A percentile compares a stretch with the other conserved stretches of the same genome.
phyloP scores from a whole-genome alignment of 1,284 basidiomycete genomes.

The Pholiota adiposa region DNA sequence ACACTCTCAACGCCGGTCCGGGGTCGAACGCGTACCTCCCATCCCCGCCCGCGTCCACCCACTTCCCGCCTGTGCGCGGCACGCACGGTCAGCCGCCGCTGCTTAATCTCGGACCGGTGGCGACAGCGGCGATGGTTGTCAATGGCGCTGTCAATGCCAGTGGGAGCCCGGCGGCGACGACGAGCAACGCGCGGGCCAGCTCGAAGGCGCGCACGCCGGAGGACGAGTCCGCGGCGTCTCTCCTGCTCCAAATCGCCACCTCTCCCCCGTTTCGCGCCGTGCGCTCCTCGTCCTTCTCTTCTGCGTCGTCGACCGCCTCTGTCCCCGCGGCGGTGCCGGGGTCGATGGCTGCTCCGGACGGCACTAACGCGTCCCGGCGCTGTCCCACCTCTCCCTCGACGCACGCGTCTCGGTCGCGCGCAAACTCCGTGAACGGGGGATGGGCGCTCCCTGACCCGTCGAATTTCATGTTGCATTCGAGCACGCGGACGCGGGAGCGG shows the following conservation, averaged over 20 bases:
- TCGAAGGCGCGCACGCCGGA: slow-evolving; percentile 51
- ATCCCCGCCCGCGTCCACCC: slow-evolving; percentile 49
- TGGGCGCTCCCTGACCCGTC: slow-evolving; percentile 8
- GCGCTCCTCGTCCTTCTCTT: slow-evolving; percentile 13
- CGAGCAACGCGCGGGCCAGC: background rate
- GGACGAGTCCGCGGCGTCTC: slow-evolving; percentile 69
- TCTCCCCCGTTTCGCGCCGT: slow-evolving; percentile 38
- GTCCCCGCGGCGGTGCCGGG: background rate
- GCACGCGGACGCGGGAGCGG: background rate
- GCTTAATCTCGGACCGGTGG: slow-evolving; percentile 39
- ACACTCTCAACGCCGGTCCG: background rate
- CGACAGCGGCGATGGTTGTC: slow-evolving; percentile 9
- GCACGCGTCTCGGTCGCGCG: background rate
- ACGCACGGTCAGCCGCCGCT: slow-evolving; percentile 31
- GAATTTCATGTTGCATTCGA: slow-evolving; percentile 4
- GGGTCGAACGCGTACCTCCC: slow-evolving; percentile 38
- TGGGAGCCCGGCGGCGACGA: slow-evolving; percentile 20
- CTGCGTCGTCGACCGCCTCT: slow-evolving; percentile 5
- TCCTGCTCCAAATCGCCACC: slow-evolving; percentile 65
- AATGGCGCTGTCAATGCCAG: slow-evolving; percentile 26
- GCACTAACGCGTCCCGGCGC: background rate
- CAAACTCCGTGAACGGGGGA: background rate
- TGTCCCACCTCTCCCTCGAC: background rate
- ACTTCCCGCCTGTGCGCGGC: slow-evolving; percentile 37
- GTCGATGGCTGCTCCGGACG: background rate